These are phyloP conservation scores for Cucurbita argyrosperma DNA, from an alignment of 306 rosid species.

Conservation along the genomic window DNA sequence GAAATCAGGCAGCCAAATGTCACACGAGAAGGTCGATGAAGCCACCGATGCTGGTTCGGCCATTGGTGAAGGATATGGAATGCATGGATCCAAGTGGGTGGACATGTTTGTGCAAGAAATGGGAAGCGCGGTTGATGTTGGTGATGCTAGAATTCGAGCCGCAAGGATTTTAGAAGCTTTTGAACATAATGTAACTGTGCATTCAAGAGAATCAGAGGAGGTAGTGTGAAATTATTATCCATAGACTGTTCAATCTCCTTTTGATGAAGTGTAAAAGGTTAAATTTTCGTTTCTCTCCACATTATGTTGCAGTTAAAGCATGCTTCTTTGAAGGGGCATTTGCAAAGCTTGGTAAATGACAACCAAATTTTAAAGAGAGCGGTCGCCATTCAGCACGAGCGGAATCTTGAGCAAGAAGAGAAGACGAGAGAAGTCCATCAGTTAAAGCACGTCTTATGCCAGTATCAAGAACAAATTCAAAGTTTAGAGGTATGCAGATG, in stretches of 20 bases:
- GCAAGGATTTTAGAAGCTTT: constrained; percentile 24
- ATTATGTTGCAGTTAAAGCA: constrained; percentile 11
- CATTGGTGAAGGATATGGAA: not conserved
- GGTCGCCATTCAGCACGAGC: constrained; percentile 27
- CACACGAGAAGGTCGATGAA: constrained; percentile 11
- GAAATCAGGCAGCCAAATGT: constrained; percentile 18
- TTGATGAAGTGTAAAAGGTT: not conserved
- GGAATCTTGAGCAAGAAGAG: constrained; percentile 26
- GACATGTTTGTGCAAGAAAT: constrained; percentile 29
- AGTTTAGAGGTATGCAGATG: constrained; percentile 17
- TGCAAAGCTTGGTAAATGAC: constrained; percentile 24
- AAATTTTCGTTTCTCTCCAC: not conserved
- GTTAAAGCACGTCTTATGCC: constrained; percentile 15
- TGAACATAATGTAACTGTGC: constrained; percentile 14
- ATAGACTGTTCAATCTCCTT: not conserved
- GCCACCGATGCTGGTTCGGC: not conserved
- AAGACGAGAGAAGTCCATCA: constrained; percentile 21
- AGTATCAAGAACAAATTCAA: constrained; percentile 25
- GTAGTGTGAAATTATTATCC: constrained; percentile 6
- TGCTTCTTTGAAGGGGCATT: constrained; percentile 18
- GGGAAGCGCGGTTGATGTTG: constrained; percentile 15
- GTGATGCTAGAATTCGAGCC: constrained; percentile 22
- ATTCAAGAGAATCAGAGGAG: constrained; percentile 13
- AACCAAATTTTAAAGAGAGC: constrained; percentile 32
- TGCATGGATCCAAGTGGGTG: constrained; percentile 19